phyloP scores from a whole-genome alignment of 257 asterid genomes.

The Prunella vulgaris region DNA sequence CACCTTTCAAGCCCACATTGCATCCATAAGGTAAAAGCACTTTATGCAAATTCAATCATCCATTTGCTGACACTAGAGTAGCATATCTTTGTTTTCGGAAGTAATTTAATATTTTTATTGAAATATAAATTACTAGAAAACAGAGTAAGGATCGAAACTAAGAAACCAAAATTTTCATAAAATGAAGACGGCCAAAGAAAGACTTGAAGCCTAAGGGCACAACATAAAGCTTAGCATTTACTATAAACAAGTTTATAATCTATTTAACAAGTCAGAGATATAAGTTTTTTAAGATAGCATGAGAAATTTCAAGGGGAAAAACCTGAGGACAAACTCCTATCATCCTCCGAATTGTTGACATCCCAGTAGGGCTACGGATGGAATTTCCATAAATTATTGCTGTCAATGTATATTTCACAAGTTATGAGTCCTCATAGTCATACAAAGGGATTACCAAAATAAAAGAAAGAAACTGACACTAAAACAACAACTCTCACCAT shows the following conservation, averaged over 20 bases:
- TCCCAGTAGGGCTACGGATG: constrained; percentile 71
- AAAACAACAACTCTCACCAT: constrained; percentile 54
- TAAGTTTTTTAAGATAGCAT: not conserved
- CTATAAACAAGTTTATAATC: not conserved
- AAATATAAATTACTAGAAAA: not conserved
- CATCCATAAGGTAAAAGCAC: not conserved
- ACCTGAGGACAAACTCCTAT: constrained; percentile 99
- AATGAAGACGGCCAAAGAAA: not conserved
- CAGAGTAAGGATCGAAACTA: not conserved
- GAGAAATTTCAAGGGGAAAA: constrained; percentile 18
- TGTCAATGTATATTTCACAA: constrained; percentile 31
- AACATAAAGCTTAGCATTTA: not conserved
- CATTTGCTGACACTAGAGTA: too few relatives aligned
- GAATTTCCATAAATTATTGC: constrained; percentile 86
- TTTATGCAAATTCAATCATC: constrained; percentile 1
- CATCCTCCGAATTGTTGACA: constrained; percentile 74
- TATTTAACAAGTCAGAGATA: constrained; percentile 7
- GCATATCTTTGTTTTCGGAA: not conserved
- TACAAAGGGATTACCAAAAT: not conserved
- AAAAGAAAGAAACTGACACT: not conserved
- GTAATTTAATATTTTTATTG: not conserved
- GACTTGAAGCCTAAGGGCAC: not conserved
- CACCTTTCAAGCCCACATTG: not conserved
- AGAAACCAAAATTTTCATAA: not conserved
- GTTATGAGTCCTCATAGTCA: constrained; percentile 3